Percentiles rank a stretch among this genome's conserved stretches.
These are phyloP conservation scores for Colletotrichum sp. DNA, from an alignment of 2,329 filamentous ascomycete genomes.

Conservation along the genomic window DNA sequence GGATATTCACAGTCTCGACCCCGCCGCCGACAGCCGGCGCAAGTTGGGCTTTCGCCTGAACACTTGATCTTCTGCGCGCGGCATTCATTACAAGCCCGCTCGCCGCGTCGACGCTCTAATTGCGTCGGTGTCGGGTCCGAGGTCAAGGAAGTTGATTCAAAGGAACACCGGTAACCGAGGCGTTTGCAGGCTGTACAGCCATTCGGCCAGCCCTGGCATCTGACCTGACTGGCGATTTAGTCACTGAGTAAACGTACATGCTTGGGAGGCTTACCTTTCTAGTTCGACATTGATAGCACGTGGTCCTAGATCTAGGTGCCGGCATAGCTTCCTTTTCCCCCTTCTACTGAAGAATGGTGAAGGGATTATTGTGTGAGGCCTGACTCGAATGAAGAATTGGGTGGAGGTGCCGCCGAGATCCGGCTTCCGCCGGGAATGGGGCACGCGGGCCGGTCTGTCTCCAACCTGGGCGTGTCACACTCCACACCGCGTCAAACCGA, in stretches of 20 bases:
- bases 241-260: neutral
- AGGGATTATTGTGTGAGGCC: neutral
- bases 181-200: neutral
- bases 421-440: neutral
- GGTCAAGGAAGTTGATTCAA: neutral
- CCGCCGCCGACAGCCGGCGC: neutral
- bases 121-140: neutral
- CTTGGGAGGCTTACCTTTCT: neutral
- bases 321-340: neutral
- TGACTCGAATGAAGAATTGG: neutral
- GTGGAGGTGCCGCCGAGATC: neutral
- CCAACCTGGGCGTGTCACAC: neutral
- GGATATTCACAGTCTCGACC: neutral
- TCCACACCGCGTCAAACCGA: neutral
- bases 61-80: neutral
- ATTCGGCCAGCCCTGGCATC: neutral
- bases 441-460: neutral
- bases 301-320: neutral
- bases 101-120: neutral
- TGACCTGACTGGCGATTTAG: neutral
- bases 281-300: neutral
- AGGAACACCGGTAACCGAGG: neutral
- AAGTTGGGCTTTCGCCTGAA: neutral
- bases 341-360: neutral
- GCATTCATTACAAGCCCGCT: neutral